Evolutionary conservation across 768 basidiomycete species (phyloP), one percentile per base, ranked within the genome.

Genomic region (Lactifluus subvellereus): DNA sequence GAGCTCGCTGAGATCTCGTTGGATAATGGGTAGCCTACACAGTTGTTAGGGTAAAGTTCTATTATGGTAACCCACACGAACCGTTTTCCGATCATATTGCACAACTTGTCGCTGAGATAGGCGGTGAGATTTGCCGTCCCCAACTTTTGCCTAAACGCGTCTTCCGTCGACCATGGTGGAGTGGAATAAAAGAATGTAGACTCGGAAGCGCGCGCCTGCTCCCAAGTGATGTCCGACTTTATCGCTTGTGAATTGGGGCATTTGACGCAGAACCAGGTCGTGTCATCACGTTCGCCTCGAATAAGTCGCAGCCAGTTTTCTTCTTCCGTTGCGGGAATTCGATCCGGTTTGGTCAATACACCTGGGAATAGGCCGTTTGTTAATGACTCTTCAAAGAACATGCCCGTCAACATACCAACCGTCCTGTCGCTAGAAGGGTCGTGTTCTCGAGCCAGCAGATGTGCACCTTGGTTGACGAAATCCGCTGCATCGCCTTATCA

Each of bases 381-480:
- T 54, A 11, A 37, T 45, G 18, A 9, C 18, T 22, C 0, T 27
- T 30, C 14, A 16, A 18, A 18, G 4, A 9, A 57, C 4, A 9
- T 16, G 18, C 27, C 2, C 6, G 20, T 32, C 3, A 9, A 68
- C 79, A 14, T 64, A 88, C 89, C 88, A n/a, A 91, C 84, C 0
- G 88, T 91, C 7, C 88, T 78, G 53, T 77, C 80, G 0, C 88
- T 88, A 0, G 80, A 73, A 0, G 84, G 82, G 65, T 91, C 88
- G 45, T 80, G 73, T 16, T 75, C 57, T 66, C 83, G 84, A 0
- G 87, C 83, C 0, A 91, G 73, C n/a, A 80, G 75, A 64, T 87
- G 84, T 0, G 89, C 88, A 0, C 86, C 87, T 70, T 91, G 89
- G 52, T 89, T 92, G 67, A 90, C 86, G 33, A 88, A 88, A 66